Conservation (phyloP, 805 yeast genomes). For the Nakazawaea anatomiae region DNA sequence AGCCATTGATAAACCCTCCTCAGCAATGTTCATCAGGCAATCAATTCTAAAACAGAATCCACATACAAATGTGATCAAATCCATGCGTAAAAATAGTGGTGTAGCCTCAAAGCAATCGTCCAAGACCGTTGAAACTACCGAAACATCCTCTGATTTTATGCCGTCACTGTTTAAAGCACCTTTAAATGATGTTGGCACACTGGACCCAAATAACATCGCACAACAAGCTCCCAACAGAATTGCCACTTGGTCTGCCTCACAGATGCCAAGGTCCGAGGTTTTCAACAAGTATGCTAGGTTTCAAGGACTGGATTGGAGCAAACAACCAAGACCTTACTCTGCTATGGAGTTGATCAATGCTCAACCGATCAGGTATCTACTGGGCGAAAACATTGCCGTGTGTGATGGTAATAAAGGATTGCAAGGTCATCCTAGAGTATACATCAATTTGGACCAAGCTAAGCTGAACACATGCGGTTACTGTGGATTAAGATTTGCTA, state of each 20-base stretch:
- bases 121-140: constrained; percentile 6
- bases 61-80: too few relatives aligned
- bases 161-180: constrained; percentile 6
- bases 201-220: constrained; percentile 18
- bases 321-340: constrained; percentile 76
- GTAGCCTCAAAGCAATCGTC: not conserved
- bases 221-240: constrained; percentile 76
- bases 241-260: constrained; percentile 67
- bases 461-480: constrained; percentile 72
- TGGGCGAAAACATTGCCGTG: constrained; percentile 58
- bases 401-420: constrained; percentile 73
- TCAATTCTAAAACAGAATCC: not conserved
- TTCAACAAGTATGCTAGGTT: constrained; percentile 55
- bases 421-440: constrained; percentile 83
- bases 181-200: constrained; percentile 14
- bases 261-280: constrained; percentile 53
- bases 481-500: constrained; percentile 68
- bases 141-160: constrained; percentile 1
- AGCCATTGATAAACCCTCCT: too few relatives aligned
- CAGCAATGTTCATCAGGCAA: too few relatives aligned
- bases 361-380: constrained; percentile 62
- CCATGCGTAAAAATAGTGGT: not conserved
- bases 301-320: constrained; percentile 58
- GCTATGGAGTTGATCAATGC: constrained; percentile 79
- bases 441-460: constrained; percentile 73